A percentile compares a stretch with the other conserved stretches of the same genome.
Evolutionary conservation across 225 moss, liverwort and hornwort species (phyloP).

Genomic region (Straminergon stramineum): DNA sequence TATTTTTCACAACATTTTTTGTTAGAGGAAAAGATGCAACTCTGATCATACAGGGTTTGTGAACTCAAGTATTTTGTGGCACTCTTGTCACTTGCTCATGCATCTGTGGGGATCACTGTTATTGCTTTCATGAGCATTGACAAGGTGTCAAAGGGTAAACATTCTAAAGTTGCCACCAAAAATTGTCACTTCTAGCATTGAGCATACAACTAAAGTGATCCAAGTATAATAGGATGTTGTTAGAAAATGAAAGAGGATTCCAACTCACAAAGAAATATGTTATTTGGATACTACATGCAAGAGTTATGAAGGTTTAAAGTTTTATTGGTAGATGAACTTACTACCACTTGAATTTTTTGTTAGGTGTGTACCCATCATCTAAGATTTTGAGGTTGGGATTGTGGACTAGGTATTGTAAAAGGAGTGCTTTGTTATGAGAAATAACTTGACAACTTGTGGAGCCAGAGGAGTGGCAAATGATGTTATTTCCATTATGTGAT

Average conservation of each 20-base stretch:
- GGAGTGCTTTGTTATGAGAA: background rate
- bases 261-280: background rate
- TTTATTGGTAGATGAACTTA: background rate
- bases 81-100: background rate
- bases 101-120: background rate
- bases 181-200: too few species aligned
- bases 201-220: background rate
- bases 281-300: background rate
- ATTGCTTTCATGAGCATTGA: background rate
- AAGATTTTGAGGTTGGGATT: background rate
- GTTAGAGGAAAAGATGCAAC: background rate
- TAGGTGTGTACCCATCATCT: background rate
- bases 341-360: background rate
- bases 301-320: background rate
- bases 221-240: too few species aligned
- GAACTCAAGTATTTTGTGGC: background rate
- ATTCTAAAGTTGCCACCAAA: background rate
- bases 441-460: background rate
- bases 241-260: background rate
- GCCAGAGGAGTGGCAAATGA: accelerated
- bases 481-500: background rate
- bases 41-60: background rate
- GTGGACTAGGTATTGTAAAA: too few species aligned
- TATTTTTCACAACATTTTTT: background rate
- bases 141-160: background rate